Evolutionary conservation across 164 flowering plant genomes (phyloP), one percentile per base, ranked within the genome.

Genomic region (Akebia trifoliata): DNA sequence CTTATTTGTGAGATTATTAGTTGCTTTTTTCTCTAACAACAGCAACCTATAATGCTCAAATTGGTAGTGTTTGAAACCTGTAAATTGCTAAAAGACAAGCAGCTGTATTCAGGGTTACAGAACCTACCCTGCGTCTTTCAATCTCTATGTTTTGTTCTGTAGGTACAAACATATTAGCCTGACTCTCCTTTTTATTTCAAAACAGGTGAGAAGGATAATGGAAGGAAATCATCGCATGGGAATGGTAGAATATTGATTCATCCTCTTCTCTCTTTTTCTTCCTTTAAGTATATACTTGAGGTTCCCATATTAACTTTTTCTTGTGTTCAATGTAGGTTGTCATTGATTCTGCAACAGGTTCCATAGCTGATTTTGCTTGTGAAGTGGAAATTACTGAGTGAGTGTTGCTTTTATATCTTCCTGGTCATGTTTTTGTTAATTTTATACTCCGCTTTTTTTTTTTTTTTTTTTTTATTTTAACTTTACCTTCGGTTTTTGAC

Each of bases 181-280:
- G 21, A 40, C 37, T 9, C 28, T 54, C 38, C 17, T 40, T 37
- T 62, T 47, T 20, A 38, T 65, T 63, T 44, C 47, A 38, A 37
- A 56, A 61, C 70, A 91, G 98, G 90, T 91, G 57, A 78, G 97
- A 69, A 82, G 97, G 70, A 74, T 86, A 69, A 90, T 93, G 97
- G 96, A 93, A 73, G 99, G 99, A 69, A 86, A 84, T 64, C 94
- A 71, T 63, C 86, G 97, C 34, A 90, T 93, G 97, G 99, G 99
- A 78, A 93, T 93, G 97, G 99, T 90, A 80, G 50, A 29, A 24
- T 50, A 12, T 61, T 61, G 43, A 36, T 48, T 31, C 62, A 40
- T 56, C 58, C 61, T 68, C 28, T 50, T 18, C 37, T 30, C 56
- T 63, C 57, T 59, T 49, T 9, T 52, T 32, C 54, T 34, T 15